A percentile compares a stretch with the other conserved stretches of the same genome.
These are phyloP conservation scores for Arctium lappa DNA, from an alignment of 129 eudicot species.

Conservation along the genomic window DNA sequence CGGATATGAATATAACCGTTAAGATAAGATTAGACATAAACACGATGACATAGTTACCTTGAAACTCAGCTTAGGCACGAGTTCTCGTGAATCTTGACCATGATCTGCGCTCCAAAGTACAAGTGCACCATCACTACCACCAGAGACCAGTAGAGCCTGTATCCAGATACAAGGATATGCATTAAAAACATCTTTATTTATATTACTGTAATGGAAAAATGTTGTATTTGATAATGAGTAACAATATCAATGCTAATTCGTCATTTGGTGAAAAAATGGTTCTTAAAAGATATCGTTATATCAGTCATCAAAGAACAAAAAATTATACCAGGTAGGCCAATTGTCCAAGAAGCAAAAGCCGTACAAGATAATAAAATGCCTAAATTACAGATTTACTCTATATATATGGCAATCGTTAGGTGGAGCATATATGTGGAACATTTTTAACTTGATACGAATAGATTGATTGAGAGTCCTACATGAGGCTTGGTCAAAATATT, in stretches of 20 bases:
- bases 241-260: background rate
- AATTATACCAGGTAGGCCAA: background rate
- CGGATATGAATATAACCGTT: background rate
- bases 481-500: background rate
- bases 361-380: background rate
- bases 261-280: background rate
- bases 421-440: background rate
- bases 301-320: background rate
- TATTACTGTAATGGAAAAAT: background rate
- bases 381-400: background rate
- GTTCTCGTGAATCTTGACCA: slow-evolving; percentile 92
- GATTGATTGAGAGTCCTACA: background rate
- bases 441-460: background rate
- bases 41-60: slow-evolving; percentile 43
- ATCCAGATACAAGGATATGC: slow-evolving; percentile 20
- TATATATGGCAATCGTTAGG: background rate
- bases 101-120: slow-evolving; percentile 94
- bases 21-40: background rate
- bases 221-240: background rate
- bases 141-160: slow-evolving; percentile 90
- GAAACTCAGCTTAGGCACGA: slow-evolving; percentile 93
- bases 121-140: slow-evolving; percentile 97
- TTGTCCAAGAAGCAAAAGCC: background rate
- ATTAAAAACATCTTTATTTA: background rate
- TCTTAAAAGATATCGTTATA: background rate